These are phyloP conservation scores for Phaeosphaeriaceae sp. DNA, from an alignment of 2,329 filamentous ascomycete genomes.

Conservation along the genomic window DNA sequence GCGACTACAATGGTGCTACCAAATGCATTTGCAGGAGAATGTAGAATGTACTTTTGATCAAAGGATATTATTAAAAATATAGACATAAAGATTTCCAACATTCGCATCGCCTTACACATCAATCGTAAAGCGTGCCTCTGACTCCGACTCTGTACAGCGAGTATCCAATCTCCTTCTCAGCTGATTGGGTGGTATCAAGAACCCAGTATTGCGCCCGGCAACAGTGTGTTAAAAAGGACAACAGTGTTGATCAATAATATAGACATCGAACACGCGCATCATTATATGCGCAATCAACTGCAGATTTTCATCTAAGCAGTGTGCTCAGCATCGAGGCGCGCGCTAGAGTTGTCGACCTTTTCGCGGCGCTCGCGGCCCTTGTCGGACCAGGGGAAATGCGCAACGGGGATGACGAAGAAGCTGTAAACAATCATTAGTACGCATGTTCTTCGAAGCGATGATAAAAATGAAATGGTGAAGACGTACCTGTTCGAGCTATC, in stretches of 20 bases:
- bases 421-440: slow-evolving; percentile 52
- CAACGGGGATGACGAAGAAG: slow-evolving; percentile 92
- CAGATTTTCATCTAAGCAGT: neutral
- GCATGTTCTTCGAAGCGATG: too few relatives aligned
- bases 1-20: too few relatives aligned
- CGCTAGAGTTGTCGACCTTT: slow-evolving; percentile 51
- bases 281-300: neutral
- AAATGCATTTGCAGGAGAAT: too few relatives aligned
- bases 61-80: neutral
- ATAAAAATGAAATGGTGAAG: neutral
- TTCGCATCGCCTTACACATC: neutral
- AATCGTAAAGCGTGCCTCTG: neutral
- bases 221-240: neutral
- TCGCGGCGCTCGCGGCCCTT: slow-evolving; percentile 48
- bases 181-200: neutral
- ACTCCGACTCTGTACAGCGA: neutral
- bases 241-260: neutral
- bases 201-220: neutral
- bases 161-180: neutral
- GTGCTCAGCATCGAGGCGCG: slow-evolving; percentile 13
- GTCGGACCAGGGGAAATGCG: slow-evolving; percentile 90
- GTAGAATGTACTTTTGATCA: too few relatives aligned
- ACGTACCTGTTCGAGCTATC: slow-evolving; percentile 59
- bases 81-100: neutral
- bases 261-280: neutral